Percentiles rank a stretch among this genome's conserved stretches.
phyloP scores from a whole-genome alignment of 2,329 filamentous ascomycete genomes.

The Fusarium sp. region DNA sequence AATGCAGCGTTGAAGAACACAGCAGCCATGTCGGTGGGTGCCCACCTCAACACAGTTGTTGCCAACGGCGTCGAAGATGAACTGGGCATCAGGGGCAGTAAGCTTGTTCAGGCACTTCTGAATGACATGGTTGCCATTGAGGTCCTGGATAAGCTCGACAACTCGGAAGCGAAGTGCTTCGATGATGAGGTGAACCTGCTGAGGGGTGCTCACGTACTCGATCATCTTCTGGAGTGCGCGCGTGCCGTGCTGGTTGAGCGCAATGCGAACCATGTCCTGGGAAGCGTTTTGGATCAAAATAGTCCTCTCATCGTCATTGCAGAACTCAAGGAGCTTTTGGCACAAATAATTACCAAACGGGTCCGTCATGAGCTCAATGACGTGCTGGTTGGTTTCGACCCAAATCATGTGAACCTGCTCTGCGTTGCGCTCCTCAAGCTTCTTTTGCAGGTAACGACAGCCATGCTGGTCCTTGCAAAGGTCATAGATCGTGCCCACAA shows the following conservation, averaged over 20 bases:
- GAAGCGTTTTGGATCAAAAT: conserved; percentile 92
- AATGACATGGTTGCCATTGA: conserved; percentile 99
- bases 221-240: conserved; percentile 99
- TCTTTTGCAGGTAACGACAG: conserved; percentile 96
- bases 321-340: conserved; percentile 97
- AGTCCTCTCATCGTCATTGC: conserved; percentile 95
- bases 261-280: conserved; percentile 90
- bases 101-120: conserved; percentile 99
- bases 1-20: conserved; percentile 97
- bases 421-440: conserved; percentile 89
- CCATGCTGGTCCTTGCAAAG: conserved; percentile 99
- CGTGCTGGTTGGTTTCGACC: conserved; percentile 91
- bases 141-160: conserved; percentile 94
- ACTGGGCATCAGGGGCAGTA: conserved; percentile 85
- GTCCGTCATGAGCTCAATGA: conserved; percentile 98
- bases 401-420: conserved; percentile 94
- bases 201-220: conserved; percentile 89
- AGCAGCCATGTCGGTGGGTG: conserved; percentile 97
- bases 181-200: conserved; percentile 91
- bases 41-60: conserved; percentile 89
- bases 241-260: conserved; percentile 96
- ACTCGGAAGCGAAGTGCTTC: conserved; percentile 86
- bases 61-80: conserved; percentile 97
- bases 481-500: conserved; percentile 86
- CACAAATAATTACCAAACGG: conserved; percentile 99